Base-by-base conservation (phyloP, 2,329 filamentous ascomycete species). In the Cordyceps cicadae region DNA sequence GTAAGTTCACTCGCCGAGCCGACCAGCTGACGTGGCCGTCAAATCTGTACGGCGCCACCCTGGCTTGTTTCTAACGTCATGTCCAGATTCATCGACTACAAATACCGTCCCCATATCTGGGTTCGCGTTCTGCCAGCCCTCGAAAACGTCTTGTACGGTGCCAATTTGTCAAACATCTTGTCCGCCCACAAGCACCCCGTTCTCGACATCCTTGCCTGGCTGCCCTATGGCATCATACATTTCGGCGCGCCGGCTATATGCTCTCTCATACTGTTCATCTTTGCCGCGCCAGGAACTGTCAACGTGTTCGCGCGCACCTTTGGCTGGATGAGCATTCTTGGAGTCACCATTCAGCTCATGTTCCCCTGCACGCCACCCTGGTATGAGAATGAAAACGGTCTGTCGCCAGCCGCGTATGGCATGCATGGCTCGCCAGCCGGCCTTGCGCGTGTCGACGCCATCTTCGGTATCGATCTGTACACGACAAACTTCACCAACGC, bases 351-450 rank as follows among this genome's bases (percentile, higher is more conserved):
- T 65, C 92, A 97, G 76, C 81, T 97, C 59, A 75, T 92, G 64
- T 95, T 97, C 75, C 93, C 93, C 1, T 97, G 93, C 79, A 94
- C 92, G 26, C 90, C 93, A 29, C 93, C 93, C 1, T 97, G 93
- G 93, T 97, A 97, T 70, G 93, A 97, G 80, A 95, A 94, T 74
- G 81, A 89, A 69, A 91, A 96, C 72, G 93, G 93, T 17, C 79
- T 97, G 56, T 90, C 90, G 34, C 92, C 93, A 2, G 93, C 93
- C 54, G 91, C 94, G 68, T 97, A 97, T 76, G 89, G 89, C 52
- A 96, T 97, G 81, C 81, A 84, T 50, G 93, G 93, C 54, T 93
- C 90, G 51, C 92, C 93, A 1, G 93, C 92, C 14, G 93, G 93
- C 56, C 83, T 97, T 63, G 90, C 89, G 63, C 88, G 92, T 24